Percentiles rank a stretch among this genome's conserved stretches.
phyloP scores from a whole-genome alignment of 2,329 filamentous ascomycete species.

The Aspergillus aculeatus region DNA sequence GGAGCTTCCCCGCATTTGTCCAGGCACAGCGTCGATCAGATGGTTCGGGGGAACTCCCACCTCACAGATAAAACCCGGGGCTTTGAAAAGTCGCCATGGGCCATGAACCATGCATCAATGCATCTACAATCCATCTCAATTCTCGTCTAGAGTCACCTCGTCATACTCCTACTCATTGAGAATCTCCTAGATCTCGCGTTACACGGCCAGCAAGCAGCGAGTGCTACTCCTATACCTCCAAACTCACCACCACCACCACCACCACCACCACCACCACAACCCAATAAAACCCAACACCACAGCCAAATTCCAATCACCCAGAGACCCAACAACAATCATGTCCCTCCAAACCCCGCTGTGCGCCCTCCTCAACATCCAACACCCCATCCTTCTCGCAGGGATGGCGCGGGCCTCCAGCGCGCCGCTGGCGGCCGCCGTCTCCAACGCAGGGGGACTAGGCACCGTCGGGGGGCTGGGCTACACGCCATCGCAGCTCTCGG shows the following conservation, averaged over 20 bases:
- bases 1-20: conserved; percentile 12
- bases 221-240: too few relatives aligned
- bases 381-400: conserved; percentile 87
- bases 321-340: conserved; percentile 23
- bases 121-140: background rate
- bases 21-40: background rate
- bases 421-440: conserved; percentile 77
- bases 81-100: background rate
- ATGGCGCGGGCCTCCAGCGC: conserved; percentile 87
- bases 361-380: conserved; percentile 74
- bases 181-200: too few relatives aligned
- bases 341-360: conserved; percentile 75
- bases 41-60: background rate
- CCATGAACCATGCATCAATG: background rate
- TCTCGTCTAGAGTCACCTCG: too few relatives aligned
- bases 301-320: too few relatives aligned
- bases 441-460: conserved; percentile 79
- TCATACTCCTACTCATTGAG: too few relatives aligned
- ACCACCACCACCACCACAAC: background rate
- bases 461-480: conserved; percentile 65
- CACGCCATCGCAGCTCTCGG: conserved; percentile 70
- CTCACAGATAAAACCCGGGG: background rate
- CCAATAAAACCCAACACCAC: background rate
- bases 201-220: too few relatives aligned
- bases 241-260: too few relatives aligned